Evolutionary conservation across 2,329 filamentous ascomycete genomes (phyloP).

Genomic region (Paraconiothyrium sp.): DNA sequence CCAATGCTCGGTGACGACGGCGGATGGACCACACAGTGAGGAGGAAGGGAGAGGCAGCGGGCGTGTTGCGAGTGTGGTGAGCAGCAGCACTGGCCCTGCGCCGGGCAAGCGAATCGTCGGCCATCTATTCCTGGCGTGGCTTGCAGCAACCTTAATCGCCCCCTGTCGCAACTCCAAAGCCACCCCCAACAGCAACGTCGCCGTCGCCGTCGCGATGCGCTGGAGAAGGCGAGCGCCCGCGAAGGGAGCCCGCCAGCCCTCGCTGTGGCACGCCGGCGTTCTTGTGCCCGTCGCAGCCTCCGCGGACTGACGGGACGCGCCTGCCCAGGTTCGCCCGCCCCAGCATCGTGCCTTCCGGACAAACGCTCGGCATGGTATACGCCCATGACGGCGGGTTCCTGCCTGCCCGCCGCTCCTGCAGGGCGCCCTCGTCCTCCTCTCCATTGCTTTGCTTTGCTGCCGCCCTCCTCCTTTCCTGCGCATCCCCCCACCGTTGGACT

Average conservation of each 20-base stretch:
- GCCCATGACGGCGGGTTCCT: constrained; percentile 12
- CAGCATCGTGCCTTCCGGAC: constrained; percentile 17
- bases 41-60: constrained; percentile 20
- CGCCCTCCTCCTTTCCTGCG: background rate
- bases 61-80: constrained; percentile 39
- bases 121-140: constrained; percentile 52
- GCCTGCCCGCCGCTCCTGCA: constrained; percentile 4
- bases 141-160: constrained; percentile 49
- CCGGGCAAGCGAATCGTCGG: constrained; percentile 37
- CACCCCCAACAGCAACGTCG: constrained; percentile 33
- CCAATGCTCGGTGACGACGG: constrained; percentile 36
- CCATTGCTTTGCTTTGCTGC: background rate
- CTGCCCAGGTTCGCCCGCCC: constrained; percentile 19
- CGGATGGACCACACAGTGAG: constrained; percentile 26
- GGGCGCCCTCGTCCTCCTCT: background rate
- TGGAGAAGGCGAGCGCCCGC: constrained; percentile 2
- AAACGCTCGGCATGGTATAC: constrained; percentile 13
- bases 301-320: background rate
- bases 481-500: no score
- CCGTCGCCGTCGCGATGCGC: background rate
- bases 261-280: constrained; percentile 17
- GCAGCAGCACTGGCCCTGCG: constrained; percentile 23
- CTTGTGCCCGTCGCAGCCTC: background rate
- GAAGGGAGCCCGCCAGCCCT: constrained; percentile 8
- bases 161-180: constrained; percentile 41